Evolutionary conservation across 106 monocot genomes (phyloP).

Genomic region (Dendrobium huoshanense): DNA sequence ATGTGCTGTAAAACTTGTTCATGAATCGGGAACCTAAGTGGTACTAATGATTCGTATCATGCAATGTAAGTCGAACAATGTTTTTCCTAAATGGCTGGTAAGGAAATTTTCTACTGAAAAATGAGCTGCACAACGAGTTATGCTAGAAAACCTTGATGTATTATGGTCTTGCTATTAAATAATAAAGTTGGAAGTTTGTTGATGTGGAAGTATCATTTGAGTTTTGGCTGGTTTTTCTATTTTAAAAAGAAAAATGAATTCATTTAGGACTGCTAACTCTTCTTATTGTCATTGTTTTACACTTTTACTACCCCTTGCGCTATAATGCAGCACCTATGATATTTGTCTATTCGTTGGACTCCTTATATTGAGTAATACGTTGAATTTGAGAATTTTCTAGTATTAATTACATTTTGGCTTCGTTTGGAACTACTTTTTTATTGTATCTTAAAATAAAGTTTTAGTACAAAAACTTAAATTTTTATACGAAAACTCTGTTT

Average conservation of each 20-base stretch:
- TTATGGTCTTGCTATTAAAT: not conserved
- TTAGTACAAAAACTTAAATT: too few relatives aligned
- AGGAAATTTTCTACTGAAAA: not conserved
- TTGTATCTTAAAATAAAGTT: too few relatives aligned
- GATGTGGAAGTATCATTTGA: not conserved
- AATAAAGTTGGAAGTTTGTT: not conserved
- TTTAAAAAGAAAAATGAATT: not conserved
- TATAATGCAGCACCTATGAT: not conserved
- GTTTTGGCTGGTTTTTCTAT: not conserved
- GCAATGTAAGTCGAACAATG: too few relatives aligned
- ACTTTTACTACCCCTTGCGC: not conserved
- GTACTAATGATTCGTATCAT: too few relatives aligned
- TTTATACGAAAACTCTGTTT: too few relatives aligned
- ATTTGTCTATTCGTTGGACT: not conserved
- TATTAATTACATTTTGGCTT: not conserved
- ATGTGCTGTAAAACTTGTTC: too few relatives aligned
- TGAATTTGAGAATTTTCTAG: not conserved
- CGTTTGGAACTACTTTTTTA: too few relatives aligned
- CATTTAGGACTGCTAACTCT: not conserved
- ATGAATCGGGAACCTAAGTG: too few relatives aligned
- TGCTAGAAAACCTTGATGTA: not conserved
- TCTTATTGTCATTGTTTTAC: too few relatives aligned
- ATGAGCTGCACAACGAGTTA: not conserved
- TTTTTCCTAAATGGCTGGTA: not conserved
- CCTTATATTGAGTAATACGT: not conserved